These are phyloP conservation scores for Prunus salicina DNA, from an alignment of 306 rosid genomes.

Conservation along the genomic window DNA sequence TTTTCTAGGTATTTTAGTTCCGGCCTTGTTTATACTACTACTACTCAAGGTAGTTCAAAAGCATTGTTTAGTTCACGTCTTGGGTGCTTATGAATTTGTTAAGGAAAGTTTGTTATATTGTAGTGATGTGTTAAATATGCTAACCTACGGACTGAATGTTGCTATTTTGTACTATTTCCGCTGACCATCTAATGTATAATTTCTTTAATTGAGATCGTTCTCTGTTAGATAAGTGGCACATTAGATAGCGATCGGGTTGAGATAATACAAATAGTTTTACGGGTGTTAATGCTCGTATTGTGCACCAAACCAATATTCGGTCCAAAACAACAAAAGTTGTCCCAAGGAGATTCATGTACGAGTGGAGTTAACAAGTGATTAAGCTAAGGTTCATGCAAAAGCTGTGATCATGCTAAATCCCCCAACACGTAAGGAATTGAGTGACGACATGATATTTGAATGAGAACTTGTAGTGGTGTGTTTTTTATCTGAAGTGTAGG, in stretches of 20 bases:
- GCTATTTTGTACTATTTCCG: not conserved
- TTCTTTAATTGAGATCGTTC: too few species aligned
- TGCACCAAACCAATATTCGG: too few species aligned
- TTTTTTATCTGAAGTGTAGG: too few species aligned
- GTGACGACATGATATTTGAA: not conserved
- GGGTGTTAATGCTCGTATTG: not conserved
- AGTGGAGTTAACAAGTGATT: not conserved
- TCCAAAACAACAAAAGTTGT: too few species aligned
- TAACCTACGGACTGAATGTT: not conserved
- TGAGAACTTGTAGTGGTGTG: too few species aligned
- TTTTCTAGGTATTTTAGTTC: conserved; percentile 20
- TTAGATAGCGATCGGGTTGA: too few species aligned
- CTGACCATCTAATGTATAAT: not conserved
- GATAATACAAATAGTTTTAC: not conserved
- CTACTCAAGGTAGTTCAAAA: conserved; percentile 15
- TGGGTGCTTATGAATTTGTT: conserved; percentile 33
- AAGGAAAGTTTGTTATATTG: conserved; percentile 29
- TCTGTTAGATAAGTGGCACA: too few species aligned
- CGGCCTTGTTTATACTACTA: conserved; percentile 13
- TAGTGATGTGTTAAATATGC: not conserved
- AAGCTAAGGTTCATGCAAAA: not conserved
- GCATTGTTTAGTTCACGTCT: conserved; percentile 28
- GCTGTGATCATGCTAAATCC: not conserved
- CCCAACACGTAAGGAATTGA: not conserved
- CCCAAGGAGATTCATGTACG: too few species aligned